Conservation (phyloP, 1,139 yeast species). For the Taiozyma onychis region DNA sequence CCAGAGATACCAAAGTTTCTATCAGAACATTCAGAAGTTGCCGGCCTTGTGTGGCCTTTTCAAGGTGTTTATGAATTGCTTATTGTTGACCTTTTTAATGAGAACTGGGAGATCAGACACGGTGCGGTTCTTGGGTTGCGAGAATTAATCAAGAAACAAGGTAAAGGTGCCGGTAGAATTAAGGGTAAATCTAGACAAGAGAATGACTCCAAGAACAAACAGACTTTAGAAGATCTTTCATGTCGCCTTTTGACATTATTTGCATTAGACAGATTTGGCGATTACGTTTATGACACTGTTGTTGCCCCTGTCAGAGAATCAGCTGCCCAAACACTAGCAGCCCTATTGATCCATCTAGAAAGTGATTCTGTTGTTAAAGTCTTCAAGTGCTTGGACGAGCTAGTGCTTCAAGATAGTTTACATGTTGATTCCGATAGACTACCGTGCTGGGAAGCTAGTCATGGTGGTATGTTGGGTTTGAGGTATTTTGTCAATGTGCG, state of each 20-base stretch:
- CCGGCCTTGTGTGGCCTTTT: slow-evolving; percentile 87
- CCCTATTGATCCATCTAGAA: slow-evolving; percentile 69
- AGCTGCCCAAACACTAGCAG: slow-evolving; percentile 92
- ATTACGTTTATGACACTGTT: slow-evolving; percentile 94
- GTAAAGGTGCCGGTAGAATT: slow-evolving; percentile 80
- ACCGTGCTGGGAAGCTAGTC: slow-evolving; percentile 92
- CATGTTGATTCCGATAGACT: slow-evolving; percentile 16
- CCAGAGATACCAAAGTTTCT: slow-evolving; percentile 65
- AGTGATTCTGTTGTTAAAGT: slow-evolving; percentile 51
- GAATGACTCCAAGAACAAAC: slow-evolving; percentile 59
- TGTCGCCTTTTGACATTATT: slow-evolving; percentile 82
- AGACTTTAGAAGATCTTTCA: slow-evolving; percentile 81
- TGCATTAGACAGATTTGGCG: slow-evolving; percentile 94
- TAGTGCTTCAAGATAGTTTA: slow-evolving; percentile 61
- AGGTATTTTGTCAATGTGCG: slow-evolving; percentile 89
- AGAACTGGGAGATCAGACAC: slow-evolving; percentile 92
- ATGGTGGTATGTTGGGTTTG: slow-evolving; percentile 95
- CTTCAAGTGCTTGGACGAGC: slow-evolving; percentile 58
- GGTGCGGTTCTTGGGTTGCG: slow-evolving; percentile 93
- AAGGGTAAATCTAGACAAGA: slow-evolving; percentile 54
- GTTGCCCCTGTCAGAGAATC: slow-evolving; percentile 98
- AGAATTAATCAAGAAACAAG: slow-evolving; percentile 81
- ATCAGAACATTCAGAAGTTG: slow-evolving; percentile 69
- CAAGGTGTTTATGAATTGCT: slow-evolving; percentile 94
- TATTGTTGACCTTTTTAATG: slow-evolving; percentile 75